Evolutionary conservation across 2,329 filamentous ascomycete genomes (phyloP).

Genomic region (Aspergillus sp.): DNA sequence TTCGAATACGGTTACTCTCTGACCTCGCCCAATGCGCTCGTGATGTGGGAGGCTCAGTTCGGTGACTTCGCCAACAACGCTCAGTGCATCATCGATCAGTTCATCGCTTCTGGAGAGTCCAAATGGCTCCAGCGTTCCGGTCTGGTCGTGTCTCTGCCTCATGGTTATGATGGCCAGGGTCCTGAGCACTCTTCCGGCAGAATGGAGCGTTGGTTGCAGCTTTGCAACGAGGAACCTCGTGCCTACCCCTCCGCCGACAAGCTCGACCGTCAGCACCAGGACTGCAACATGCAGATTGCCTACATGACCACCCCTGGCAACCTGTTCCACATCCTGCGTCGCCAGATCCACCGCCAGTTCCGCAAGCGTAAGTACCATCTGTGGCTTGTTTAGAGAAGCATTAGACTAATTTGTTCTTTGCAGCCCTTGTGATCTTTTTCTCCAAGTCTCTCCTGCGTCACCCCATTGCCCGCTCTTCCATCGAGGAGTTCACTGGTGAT

Average conservation of each 20-base stretch:
- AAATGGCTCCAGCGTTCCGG: constrained; percentile 99
- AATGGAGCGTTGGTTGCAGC: constrained; percentile 94
- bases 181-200: constrained; percentile 97
- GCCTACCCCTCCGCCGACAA: constrained; percentile 86
- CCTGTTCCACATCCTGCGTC: constrained; percentile 90
- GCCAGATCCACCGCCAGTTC: constrained; percentile 99
- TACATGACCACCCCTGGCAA: constrained; percentile 97
- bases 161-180: constrained; percentile 97
- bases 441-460: constrained; percentile 95
- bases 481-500: constrained; percentile 88
- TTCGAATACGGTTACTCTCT: constrained; percentile 99
- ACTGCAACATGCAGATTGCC: constrained; percentile 98
- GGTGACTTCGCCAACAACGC: constrained; percentile 99
- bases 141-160: constrained; percentile 91
- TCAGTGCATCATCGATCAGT: constrained; percentile 98
- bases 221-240: constrained; percentile 95
- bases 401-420: constrained; percentile 17
- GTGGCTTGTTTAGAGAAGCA: not conserved
- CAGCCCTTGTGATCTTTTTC: constrained; percentile 95
- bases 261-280: constrained; percentile 94
- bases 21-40: constrained; percentile 91
- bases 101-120: constrained; percentile 93
- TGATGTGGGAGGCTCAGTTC: constrained; percentile 99
- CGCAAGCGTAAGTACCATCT: constrained; percentile 76
- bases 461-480: constrained; percentile 81